These are phyloP conservation scores for Iberis pinnata DNA, from an alignment of 345 rosid species.

Conservation along the genomic window DNA sequence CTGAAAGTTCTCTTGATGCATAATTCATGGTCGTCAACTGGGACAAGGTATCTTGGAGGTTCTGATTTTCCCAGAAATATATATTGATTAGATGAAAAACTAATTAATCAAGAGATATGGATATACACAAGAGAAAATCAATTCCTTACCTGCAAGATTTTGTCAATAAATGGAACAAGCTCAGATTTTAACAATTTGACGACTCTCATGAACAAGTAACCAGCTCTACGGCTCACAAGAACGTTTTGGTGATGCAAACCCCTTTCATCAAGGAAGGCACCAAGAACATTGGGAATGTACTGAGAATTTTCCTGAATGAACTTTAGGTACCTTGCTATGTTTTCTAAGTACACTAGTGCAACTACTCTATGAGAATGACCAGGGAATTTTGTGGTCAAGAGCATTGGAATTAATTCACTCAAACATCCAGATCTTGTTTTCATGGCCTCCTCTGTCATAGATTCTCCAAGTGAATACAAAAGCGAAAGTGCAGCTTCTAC, in stretches of 20 bases:
- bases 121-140: neutral
- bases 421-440: conserved; percentile 56
- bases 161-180: conserved; percentile 84
- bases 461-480: conserved; percentile 80
- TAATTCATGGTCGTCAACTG: conserved; percentile 49
- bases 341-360: conserved; percentile 79
- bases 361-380: conserved; percentile 88
- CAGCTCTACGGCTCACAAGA: conserved; percentile 77
- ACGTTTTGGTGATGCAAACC: conserved; percentile 82
- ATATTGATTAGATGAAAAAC: conserved; percentile 8
- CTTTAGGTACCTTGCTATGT: conserved; percentile 72
- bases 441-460: conserved; percentile 69
- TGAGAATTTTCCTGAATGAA: conserved; percentile 68
- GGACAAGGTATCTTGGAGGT: conserved; percentile 72
- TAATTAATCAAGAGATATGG: neutral
- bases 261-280: conserved; percentile 90
- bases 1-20: conserved; percentile 43
- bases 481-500: conserved; percentile 97
- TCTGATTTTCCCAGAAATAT: conserved; percentile 38
- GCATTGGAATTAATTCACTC: conserved; percentile 66
- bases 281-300: conserved; percentile 59
- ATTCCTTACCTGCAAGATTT: conserved; percentile 62
- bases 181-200: conserved; percentile 77
- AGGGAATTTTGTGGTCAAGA: conserved; percentile 63
- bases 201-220: conserved; percentile 85